Evolutionary conservation across 257 asterid species (phyloP).

Genomic region (Petrea volubilis): DNA sequence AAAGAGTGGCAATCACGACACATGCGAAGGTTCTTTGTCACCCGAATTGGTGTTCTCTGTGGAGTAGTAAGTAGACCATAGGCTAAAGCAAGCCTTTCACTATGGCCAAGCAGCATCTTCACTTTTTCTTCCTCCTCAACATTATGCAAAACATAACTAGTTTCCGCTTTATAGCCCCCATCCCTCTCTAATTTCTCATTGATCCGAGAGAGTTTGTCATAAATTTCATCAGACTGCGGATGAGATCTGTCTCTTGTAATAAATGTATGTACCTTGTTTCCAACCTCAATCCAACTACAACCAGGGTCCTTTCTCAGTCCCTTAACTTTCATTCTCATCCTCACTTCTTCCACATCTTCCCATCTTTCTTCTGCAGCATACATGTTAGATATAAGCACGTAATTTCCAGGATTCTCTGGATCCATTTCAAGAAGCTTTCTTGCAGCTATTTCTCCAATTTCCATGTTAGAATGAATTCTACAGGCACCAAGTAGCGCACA

Average conservation of each 20-base stretch:
- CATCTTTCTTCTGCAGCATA: constrained; percentile 73
- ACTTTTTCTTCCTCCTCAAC: constrained; percentile 61
- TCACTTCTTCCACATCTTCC: constrained; percentile 71
- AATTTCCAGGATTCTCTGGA: constrained; percentile 73
- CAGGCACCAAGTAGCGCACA: constrained; percentile 79
- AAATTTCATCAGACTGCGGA: constrained; percentile 52
- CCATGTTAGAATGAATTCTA: constrained; percentile 54
- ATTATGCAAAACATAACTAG: constrained; percentile 58
- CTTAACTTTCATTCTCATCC: constrained; percentile 56
- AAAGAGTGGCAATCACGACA: constrained; percentile 80
- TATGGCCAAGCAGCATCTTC: constrained; percentile 65
- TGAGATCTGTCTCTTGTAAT: constrained; percentile 67
- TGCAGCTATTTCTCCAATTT: constrained; percentile 77
- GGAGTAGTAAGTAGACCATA: constrained; percentile 59
- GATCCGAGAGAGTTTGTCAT: constrained; percentile 42
- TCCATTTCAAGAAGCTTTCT: constrained; percentile 72
- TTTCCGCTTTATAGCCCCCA: constrained; percentile 68
- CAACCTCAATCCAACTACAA: constrained; percentile 86
- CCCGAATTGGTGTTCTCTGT: constrained; percentile 42
- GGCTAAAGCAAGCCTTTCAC: constrained; percentile 84
- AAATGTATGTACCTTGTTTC: constrained; percentile 60
- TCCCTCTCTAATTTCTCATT: constrained; percentile 54
- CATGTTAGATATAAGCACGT: constrained; percentile 70
- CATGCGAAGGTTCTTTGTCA: constrained; percentile 74
- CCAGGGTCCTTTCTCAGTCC: constrained; percentile 83